Evolutionary conservation across 345 rosid species (phyloP), one percentile per base, ranked within the genome.

Genomic region (Euphorbia tirucalli): DNA sequence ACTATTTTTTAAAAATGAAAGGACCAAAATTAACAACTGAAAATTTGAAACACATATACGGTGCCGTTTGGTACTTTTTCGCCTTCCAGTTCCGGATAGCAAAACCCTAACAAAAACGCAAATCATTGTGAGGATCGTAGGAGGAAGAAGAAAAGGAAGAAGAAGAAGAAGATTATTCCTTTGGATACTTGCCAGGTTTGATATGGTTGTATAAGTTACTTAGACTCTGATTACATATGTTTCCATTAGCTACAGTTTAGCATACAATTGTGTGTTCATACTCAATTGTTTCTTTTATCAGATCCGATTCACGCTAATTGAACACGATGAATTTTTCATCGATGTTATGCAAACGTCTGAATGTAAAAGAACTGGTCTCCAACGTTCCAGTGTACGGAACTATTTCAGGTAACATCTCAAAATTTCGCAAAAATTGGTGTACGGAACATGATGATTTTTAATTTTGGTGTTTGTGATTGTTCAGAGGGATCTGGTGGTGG

Each of bases 401-500:
- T 66, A 63, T 65, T 46, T 31, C 3, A 7, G 59, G 21, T 46
- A 39, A 22, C n/a, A 32, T 73, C 37, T 11, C 49, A 18, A 10
- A n/a, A 14, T 15, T 63, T 62, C 39, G 35, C 0, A 1, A 21
- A 4, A 70, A 43, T 16, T 11, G 1, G 41, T 31, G 21, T 18
- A 3, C 49, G 7, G 28, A 35, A 19, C 27, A 21, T n/a, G 41
- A 15, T 19, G 9, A 41, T 28, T 41, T 13, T 54, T 30, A 0
- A 1, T n/a, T 24, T 21, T 27, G 43, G n/a, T 57, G 39, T 18
- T 56, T 21, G 71, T 54, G 3, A 66, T 19, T 62, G 60, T 66
- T 18, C 72, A 87, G 96, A 85, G 81, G 87, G 70, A 14, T 78
- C 92, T 58, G 80, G 84, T 3, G 77, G 87, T 58, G 93, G 91